phyloP scores from a whole-genome alignment of 2,329 filamentous ascomycete species.

The Ascochyta lentis region DNA sequence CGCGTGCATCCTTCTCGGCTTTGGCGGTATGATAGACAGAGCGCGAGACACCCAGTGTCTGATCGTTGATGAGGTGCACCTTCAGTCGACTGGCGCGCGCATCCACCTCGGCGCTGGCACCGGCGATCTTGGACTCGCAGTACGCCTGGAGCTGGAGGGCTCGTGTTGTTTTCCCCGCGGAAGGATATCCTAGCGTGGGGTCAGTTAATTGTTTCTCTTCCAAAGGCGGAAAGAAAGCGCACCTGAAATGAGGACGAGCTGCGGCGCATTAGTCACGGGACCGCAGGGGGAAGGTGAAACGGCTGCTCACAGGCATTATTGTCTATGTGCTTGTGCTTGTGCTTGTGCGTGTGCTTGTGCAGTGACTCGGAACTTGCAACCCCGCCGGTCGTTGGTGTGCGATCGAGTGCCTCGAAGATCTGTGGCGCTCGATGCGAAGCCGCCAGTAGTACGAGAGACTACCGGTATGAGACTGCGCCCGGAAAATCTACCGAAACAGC shows the following conservation, averaged over 20 bases:
- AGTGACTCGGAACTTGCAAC: neutral
- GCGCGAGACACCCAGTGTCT: slow-evolving; percentile 72
- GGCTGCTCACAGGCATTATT: slow-evolving; percentile 37
- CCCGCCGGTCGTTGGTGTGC: slow-evolving; percentile 10
- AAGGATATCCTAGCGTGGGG: slow-evolving; percentile 68
- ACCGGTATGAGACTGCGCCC: neutral
- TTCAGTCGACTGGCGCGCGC: slow-evolving; percentile 62
- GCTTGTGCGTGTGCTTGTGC: neutral
- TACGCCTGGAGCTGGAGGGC: slow-evolving; percentile 69
- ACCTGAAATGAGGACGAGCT: slow-evolving; percentile 66
- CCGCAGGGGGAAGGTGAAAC: slow-evolving; percentile 14
- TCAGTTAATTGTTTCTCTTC: slow-evolving; percentile 53
- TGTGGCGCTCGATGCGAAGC: slow-evolving; percentile 17
- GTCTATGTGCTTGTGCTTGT: neutral
- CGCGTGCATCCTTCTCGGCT: slow-evolving; percentile 82
- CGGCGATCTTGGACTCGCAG: slow-evolving; percentile 65
- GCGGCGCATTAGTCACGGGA: slow-evolving; percentile 29
- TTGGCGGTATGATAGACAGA: slow-evolving; percentile 78
- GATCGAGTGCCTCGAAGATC: slow-evolving; percentile 9
- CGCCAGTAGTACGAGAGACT: slow-evolving; percentile 10
- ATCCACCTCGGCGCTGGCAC: slow-evolving; percentile 49
- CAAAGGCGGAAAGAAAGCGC: slow-evolving; percentile 5
- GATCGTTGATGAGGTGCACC: slow-evolving; percentile 77
- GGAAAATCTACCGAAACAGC: too few relatives aligned
- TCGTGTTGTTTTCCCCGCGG: slow-evolving; percentile 68